Percentiles rank a stretch among this genome's conserved stretches.
Evolutionary conservation across 2,329 filamentous ascomycete genomes (phyloP).

Genomic region (Fusarium sp.): DNA sequence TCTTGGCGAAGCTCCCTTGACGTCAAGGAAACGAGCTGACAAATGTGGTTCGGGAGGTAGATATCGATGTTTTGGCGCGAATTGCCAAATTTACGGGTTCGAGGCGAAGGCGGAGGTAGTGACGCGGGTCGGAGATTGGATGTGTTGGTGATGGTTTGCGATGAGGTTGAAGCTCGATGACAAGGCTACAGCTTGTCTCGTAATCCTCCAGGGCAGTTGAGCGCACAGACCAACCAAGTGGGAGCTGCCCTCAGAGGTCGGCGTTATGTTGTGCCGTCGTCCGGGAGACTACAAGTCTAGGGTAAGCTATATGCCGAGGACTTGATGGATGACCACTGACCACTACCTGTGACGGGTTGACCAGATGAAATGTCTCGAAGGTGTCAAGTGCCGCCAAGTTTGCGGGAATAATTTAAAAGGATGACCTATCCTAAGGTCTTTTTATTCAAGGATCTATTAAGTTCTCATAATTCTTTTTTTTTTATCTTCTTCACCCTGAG

Average conservation of each 20-base stretch:
- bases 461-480: too few species aligned
- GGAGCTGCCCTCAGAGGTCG: conserved; percentile 31
- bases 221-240: conserved; percentile 43
- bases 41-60: conserved; percentile 13
- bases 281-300: conserved; percentile 24
- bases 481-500: neutral
- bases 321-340: too few species aligned
- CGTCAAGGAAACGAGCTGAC: conserved; percentile 25
- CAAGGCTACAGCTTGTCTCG: conserved; percentile 55
- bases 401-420: too few species aligned
- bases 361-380: too few species aligned
- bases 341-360: too few species aligned
- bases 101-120: conserved; percentile 20
- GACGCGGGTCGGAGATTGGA: conserved; percentile 33
- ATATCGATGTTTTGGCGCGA: neutral
- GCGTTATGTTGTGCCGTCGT: conserved; percentile 40
- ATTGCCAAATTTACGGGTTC: conserved; percentile 12
- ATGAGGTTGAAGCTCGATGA: conserved; percentile 52
- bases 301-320: conserved; percentile 18
- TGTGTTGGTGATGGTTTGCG: conserved; percentile 42
- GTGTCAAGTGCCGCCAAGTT: too few species aligned
- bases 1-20: conserved; percentile 64
- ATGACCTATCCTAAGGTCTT: too few species aligned
- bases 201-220: conserved; percentile 46
- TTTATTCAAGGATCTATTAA: too few species aligned